Conservation (phyloP, 257 asterid species). For the Plectranthus barbatus region DNA sequence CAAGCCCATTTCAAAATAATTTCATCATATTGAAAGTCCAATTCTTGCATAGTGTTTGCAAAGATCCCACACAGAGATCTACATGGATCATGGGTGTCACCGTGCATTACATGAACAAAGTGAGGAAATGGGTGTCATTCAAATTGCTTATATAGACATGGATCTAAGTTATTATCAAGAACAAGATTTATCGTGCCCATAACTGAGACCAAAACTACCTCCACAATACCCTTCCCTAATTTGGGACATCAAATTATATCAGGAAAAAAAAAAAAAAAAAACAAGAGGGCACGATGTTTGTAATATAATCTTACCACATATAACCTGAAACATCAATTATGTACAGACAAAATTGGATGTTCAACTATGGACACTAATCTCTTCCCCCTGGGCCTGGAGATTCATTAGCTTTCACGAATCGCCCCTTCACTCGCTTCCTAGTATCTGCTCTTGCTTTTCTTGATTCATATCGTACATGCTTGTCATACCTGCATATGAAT, state of each 20-base stretch:
- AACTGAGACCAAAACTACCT: background rate
- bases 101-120: too few species aligned
- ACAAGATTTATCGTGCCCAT: constrained; percentile 11
- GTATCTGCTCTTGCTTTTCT: constrained; percentile 97
- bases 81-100: too few species aligned
- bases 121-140: too few species aligned
- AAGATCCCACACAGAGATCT: too few species aligned
- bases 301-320: constrained; percentile 30
- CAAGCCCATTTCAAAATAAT: too few species aligned
- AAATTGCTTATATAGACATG: too few species aligned
- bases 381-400: constrained; percentile 51
- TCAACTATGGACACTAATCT: constrained; percentile 20
- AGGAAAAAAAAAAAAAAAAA: constrained; percentile 11
- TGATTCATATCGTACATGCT: constrained; percentile 83
- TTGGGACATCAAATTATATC: constrained; percentile 12
- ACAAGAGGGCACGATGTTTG: constrained; percentile 16
- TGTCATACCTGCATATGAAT: constrained; percentile 56
- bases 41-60: too few species aligned
- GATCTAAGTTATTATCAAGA: constrained; percentile 1
- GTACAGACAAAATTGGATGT: constrained; percentile 25
- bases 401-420: constrained; percentile 83
- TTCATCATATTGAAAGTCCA: too few species aligned
- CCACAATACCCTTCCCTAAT: constrained; percentile 4
- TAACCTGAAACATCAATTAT: constrained; percentile 24
- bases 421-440: constrained; percentile 89